Evolutionary conservation across 371 early-diverging fungal species (phyloP).

Genomic region (Apophysomyces trapeziformis): DNA sequence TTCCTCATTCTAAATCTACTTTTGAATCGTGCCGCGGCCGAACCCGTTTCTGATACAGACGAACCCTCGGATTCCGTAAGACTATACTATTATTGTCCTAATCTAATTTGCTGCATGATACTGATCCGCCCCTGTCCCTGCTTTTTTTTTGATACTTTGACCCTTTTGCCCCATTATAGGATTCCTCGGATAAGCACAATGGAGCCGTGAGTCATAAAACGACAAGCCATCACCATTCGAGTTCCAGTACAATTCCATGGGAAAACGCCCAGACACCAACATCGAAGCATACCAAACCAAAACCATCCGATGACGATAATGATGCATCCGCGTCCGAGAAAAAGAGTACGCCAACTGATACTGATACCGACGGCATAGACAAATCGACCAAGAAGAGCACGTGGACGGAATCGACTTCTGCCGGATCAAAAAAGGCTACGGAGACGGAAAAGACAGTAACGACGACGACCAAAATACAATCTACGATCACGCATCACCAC

Average conservation of each 20-base stretch:
- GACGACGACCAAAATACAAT: neutral
- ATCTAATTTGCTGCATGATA: neutral
- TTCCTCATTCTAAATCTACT: constrained; percentile 21
- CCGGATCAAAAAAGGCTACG: constrained; percentile 3
- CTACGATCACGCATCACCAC: neutral
- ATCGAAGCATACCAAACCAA: neutral
- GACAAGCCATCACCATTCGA: neutral
- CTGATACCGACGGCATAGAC: neutral
- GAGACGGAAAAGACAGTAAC: neutral
- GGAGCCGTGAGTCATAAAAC: neutral
- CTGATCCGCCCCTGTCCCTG: neutral
- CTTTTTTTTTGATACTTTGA: neutral
- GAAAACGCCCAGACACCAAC: too few species aligned
- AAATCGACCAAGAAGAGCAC: constrained; percentile 5
- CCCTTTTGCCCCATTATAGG: too few species aligned
- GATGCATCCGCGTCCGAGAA: constrained; percentile 9
- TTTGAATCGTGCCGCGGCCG: constrained; percentile 17
- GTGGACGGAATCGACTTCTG: neutral
- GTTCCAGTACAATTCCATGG: constrained; percentile 2
- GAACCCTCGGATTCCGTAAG: neutral
- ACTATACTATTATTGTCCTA: neutral
- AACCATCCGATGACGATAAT: constrained; percentile 7
- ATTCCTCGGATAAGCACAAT: too few species aligned
- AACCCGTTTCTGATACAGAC: constrained; percentile 4
- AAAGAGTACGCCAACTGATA: neutral